Percentiles rank a stretch among this genome's conserved stretches.
phyloP scores from a whole-genome alignment of 2,329 filamentous ascomycete species.

The Exophiala phaeomuriformis region DNA sequence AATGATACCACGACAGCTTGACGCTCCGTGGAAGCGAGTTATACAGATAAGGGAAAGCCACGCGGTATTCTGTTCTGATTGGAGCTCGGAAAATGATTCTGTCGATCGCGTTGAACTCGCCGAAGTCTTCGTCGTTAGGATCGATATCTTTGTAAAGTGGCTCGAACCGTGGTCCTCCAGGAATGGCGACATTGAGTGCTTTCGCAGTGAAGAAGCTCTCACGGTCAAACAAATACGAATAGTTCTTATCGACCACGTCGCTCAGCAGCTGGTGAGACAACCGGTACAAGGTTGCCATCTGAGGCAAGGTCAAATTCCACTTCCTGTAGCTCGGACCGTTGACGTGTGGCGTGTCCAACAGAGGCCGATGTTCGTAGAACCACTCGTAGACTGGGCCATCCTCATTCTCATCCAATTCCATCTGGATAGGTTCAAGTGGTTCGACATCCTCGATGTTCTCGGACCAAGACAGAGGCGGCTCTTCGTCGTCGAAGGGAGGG shows the following conservation, averaged over 20 bases:
- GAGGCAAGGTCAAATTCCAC: conserved; percentile 86
- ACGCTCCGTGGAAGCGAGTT: conserved; percentile 94
- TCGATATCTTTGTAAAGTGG: conserved; percentile 98
- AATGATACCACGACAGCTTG: conserved; percentile 84
- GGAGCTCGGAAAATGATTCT: conserved; percentile 96
- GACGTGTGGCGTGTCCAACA: conserved; percentile 85
- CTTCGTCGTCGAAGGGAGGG: conserved; percentile 96
- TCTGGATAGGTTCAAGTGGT: conserved; percentile 92
- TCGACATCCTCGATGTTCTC: conserved; percentile 99
- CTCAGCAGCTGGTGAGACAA: conserved; percentile 84
- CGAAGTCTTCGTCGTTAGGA: conserved; percentile 97
- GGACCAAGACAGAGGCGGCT: conserved; percentile 93
- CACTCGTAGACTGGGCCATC: conserved; percentile 88
- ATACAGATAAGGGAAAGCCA: conserved; percentile 90
- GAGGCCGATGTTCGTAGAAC: conserved; percentile 92
- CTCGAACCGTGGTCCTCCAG: conserved; percentile 94
- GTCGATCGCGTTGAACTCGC: conserved; percentile 98
- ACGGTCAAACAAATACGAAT: conserved; percentile 94
- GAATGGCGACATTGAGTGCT: conserved; percentile 91
- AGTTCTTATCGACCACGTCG: conserved; percentile 91
- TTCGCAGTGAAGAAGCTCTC: conserved; percentile 95
- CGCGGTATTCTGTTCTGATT: conserved; percentile 89
- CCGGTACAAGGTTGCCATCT: conserved; percentile 93
- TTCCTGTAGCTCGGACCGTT: conserved; percentile 94
- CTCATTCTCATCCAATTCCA: conserved; percentile 93